Conservation (phyloP, 2,329 filamentous ascomycete species). For the Fusarium falciforme region DNA sequence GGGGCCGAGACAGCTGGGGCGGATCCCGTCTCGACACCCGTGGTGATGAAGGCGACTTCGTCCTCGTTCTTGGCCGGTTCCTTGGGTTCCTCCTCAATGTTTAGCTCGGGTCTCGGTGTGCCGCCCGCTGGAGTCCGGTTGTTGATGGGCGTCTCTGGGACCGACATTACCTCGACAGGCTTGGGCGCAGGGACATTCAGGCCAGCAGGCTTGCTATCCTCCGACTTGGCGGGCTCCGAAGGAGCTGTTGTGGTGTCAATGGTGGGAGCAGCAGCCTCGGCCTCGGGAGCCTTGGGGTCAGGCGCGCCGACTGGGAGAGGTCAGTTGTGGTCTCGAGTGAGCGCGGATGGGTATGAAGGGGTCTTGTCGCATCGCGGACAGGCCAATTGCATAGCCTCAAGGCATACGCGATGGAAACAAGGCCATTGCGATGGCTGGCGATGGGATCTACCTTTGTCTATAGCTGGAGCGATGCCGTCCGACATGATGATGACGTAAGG, state of each 20-base stretch:
- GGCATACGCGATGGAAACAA: not conserved
- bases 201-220: slow-evolving; percentile 32
- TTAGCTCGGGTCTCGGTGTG: slow-evolving; percentile 50
- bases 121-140: slow-evolving; percentile 49
- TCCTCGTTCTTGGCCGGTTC: slow-evolving; percentile 41
- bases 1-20: slow-evolving; percentile 35
- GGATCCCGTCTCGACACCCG: slow-evolving; percentile 39
- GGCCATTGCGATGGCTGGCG: slow-evolving; percentile 24
- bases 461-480: slow-evolving; percentile 49
- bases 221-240: slow-evolving; percentile 35
- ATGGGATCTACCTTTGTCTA: slow-evolving; percentile 50
- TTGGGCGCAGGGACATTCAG: slow-evolving; percentile 41
- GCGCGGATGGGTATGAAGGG: not conserved
- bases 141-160: slow-evolving; percentile 52
- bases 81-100: slow-evolving; percentile 46
- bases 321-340: slow-evolving; percentile 20
- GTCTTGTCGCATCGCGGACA: slow-evolving; percentile 4
- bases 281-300: slow-evolving; percentile 44
- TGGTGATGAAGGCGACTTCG: slow-evolving; percentile 41
- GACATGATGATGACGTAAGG: slow-evolving; percentile 52
- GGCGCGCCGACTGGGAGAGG: slow-evolving; percentile 45
- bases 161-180: slow-evolving; percentile 51
- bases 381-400: slow-evolving; percentile 30
- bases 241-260: slow-evolving; percentile 40
- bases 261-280: slow-evolving; percentile 43